Conservation (phyloP, 805 yeast genomes). For the Cyberlindnera lachancei region DNA sequence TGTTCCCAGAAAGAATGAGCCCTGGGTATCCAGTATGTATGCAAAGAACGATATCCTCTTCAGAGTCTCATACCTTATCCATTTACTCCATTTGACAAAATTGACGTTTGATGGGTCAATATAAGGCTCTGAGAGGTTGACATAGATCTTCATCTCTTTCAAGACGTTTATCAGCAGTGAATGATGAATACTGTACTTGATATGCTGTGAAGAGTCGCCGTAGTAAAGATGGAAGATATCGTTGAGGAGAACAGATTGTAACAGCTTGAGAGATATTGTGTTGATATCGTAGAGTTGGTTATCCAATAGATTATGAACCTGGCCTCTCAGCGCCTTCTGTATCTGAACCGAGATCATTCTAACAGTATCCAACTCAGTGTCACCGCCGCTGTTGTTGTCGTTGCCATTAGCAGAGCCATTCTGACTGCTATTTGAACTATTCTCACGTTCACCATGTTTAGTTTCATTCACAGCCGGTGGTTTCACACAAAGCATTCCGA, state of each 20-base stretch:
- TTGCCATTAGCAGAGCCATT: too few relatives aligned
- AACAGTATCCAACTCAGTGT: too few relatives aligned
- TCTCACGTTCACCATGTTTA: background rate
- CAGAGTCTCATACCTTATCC: conserved; percentile 38
- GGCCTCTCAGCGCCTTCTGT: conserved; percentile 16
- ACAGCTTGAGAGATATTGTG: conserved; percentile 14
- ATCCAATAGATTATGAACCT: conserved; percentile 10
- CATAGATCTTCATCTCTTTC: conserved; percentile 14
- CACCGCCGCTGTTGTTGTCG: too few relatives aligned
- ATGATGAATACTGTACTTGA: conserved; percentile 17
- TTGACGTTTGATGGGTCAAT: conserved; percentile 4
- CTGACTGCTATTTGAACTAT: too few relatives aligned
- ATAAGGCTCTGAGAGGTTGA: conserved; percentile 9
- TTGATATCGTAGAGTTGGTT: conserved; percentile 5
- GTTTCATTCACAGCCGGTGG: background rate
- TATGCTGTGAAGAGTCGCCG: conserved; percentile 18
- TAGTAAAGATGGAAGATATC: conserved; percentile 21
- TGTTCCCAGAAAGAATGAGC: conserved; percentile 27
- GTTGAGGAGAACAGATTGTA: conserved; percentile 21
- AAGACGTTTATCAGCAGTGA: conserved; percentile 16
- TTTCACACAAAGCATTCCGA: conserved; percentile 19
- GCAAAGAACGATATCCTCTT: conserved; percentile 36
- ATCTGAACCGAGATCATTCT: conserved; percentile 5
- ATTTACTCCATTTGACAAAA: conserved; percentile 31
- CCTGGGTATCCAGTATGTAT: conserved; percentile 35